Percentiles rank a stretch among this genome's conserved stretches.
Evolutionary conservation across 352 stramenopile species (phyloP).

Genomic region (Globisporangium cystogenes): DNA sequence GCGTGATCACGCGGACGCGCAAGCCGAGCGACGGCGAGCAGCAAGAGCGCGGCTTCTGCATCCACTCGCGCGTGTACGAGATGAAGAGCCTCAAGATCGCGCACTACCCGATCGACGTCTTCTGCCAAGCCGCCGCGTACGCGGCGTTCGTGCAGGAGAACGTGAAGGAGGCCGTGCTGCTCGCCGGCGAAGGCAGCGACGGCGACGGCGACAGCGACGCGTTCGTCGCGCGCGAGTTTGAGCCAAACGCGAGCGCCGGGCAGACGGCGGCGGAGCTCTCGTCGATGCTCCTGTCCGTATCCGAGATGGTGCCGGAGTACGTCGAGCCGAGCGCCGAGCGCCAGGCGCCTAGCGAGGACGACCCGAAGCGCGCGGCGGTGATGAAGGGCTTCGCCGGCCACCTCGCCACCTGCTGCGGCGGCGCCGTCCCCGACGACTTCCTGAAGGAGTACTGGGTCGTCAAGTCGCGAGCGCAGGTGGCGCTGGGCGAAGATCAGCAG

Average conservation of each 20-base stretch:
- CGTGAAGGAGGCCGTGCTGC: slow-evolving; percentile 40
- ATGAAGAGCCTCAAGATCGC: slow-evolving; percentile 68
- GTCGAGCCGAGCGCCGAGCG: slow-evolving; percentile 15
- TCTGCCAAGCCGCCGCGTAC: slow-evolving; percentile 69
- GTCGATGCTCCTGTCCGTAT: slow-evolving; percentile 41
- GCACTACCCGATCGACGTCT: slow-evolving; percentile 61
- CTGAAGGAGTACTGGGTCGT: slow-evolving; percentile 70
- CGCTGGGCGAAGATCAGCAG: slow-evolving; percentile 17
- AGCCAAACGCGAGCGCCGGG: slow-evolving; percentile 37
- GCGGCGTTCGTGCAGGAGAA: slow-evolving; percentile 70
- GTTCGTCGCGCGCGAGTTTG: slow-evolving; percentile 61
- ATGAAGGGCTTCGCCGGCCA: slow-evolving; percentile 73
- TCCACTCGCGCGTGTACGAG: slow-evolving; percentile 65
- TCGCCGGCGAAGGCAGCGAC: slow-evolving; percentile 7
- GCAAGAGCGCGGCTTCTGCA: slow-evolving; percentile 64
- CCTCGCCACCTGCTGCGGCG: slow-evolving; percentile 39
- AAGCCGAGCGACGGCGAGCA: slow-evolving; percentile 44
- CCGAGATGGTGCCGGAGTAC: slow-evolving; percentile 35
- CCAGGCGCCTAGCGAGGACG: slow-evolving; percentile 12
- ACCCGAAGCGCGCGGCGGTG: slow-evolving; percentile 25
- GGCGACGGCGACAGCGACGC: slow-evolving; percentile 15
- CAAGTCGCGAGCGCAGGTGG: slow-evolving; percentile 34
- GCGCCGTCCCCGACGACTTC: slow-evolving; percentile 57
- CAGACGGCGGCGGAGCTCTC: slow-evolving; percentile 52
- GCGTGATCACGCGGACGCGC: slow-evolving; percentile 56